phyloP scores from a whole-genome alignment of 345 rosid genomes.

The Linum usitatissimum region DNA sequence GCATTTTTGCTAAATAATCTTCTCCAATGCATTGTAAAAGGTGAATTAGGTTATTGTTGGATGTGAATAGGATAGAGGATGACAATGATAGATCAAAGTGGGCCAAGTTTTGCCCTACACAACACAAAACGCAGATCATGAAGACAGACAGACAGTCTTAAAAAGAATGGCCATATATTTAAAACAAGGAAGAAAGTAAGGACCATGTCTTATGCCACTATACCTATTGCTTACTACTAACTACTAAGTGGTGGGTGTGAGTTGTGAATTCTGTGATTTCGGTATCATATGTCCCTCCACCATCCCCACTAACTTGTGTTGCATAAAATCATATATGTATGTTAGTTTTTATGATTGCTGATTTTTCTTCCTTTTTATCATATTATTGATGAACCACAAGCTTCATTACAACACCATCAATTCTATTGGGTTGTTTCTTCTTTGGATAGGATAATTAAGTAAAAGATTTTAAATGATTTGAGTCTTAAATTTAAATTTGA shows the following conservation, averaged over 20 bases:
- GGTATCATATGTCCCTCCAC: neutral
- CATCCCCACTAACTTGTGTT: neutral
- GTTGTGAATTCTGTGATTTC: neutral
- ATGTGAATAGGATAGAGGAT: neutral
- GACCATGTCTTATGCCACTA: neutral
- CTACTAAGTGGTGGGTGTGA: neutral
- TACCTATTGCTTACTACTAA: too few species aligned
- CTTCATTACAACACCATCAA: too few species aligned
- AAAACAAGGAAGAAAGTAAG: neutral
- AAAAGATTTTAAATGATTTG: too few species aligned
- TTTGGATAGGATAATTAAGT: too few species aligned
- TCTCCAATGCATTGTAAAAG: neutral
- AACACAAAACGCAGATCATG: too few species aligned
- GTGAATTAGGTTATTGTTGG: neutral
- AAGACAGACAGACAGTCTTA: neutral
- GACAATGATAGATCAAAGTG: neutral
- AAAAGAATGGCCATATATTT: neutral
- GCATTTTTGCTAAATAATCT: too few species aligned
- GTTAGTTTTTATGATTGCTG: too few species aligned
- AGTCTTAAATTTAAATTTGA: too few species aligned
- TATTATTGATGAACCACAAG: too few species aligned
- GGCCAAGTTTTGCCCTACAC: neutral
- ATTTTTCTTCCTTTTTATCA: too few species aligned
- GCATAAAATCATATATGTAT: too few species aligned
- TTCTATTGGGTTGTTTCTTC: too few species aligned